Base-by-base conservation (phyloP, 2,329 filamentous ascomycete genomes). In the Trichophyton mentagrophytes region DNA sequence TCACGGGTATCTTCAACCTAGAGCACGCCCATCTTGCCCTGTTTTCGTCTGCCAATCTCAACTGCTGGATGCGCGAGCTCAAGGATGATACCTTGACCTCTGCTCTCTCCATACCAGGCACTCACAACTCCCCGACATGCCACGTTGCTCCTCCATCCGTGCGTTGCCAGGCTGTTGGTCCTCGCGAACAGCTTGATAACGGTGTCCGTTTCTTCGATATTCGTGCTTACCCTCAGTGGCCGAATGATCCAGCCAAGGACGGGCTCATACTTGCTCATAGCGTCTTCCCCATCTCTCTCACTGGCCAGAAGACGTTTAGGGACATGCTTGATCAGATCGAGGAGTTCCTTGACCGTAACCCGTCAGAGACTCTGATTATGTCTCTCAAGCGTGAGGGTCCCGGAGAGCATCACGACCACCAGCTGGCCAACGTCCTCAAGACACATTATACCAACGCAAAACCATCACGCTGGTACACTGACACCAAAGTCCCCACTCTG, bases 191-290 rank as follows among this genome's bases (percentile, higher is more conserved):
- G 74, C 83, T 99, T 30, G 79, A 85, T 61, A 92, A 96, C 71
- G 93, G 93, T 30, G 87, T 97, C 53, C 89, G 93, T 58, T 97
- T 96, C 79, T 85, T 99, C 66, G 93, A 99, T 71, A 83, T 99
- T 64, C 85, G 93, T 58, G 87, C 96, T 0, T 85, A 88, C 67
- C 84, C 84, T 1, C 77, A 80, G 33, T 77, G 77, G 59, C 79
- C 83, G 1, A 76, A 80, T 1, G 79, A 87, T 59, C 71, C 75
- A 0, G 78, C 79, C 64, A 82, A 83, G 65, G 84, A 89, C 70
- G 80, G 83, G 46, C 80, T 97, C 15, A 78, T 85, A 60, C 87
- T 99, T 33, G 92, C 97, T 3, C 93, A 99, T 77, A 85, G 87
- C 69, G 89, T 84, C 25, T 97, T 97, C 71, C 90, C 93, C 61